phyloP scores from a whole-genome alignment of 106 monocot species.

The Allium fistulosum region DNA sequence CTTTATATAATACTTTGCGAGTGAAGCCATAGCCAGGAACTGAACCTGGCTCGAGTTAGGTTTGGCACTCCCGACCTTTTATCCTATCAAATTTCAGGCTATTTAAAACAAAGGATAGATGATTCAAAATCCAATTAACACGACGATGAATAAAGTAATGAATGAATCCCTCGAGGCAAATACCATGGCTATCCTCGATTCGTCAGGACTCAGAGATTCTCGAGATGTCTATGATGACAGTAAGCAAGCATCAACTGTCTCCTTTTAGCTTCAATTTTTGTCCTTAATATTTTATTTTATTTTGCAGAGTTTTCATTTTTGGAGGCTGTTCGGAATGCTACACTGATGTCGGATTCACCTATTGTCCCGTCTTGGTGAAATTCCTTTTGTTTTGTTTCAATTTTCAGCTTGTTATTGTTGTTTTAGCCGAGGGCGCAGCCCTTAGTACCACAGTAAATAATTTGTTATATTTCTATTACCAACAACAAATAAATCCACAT shows the following conservation, averaged over 20 bases:
- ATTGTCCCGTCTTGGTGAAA: conserved; percentile 51
- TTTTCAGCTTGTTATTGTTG: background rate
- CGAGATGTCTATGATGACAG: conserved; percentile 80
- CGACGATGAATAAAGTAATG: background rate
- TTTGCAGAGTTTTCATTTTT: conserved; percentile 61
- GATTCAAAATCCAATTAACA: too few relatives aligned
- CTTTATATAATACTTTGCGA: too few relatives aligned
- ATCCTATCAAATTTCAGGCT: too few relatives aligned
- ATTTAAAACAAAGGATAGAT: too few relatives aligned
- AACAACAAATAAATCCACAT: too few relatives aligned
- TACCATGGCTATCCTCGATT: conserved; percentile 84
- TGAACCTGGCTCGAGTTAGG: too few relatives aligned
- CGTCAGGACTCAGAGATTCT: conserved; percentile 61
- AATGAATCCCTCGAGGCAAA: conserved; percentile 60
- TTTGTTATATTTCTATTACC: too few relatives aligned
- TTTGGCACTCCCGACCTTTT: too few relatives aligned
- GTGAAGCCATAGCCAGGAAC: too few relatives aligned
- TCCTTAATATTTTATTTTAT: background rate
- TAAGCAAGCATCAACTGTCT: conserved; percentile 8
- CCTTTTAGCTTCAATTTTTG: background rate
- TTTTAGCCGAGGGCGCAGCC: too few relatives aligned
- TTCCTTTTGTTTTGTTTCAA: background rate
- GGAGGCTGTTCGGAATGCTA: conserved; percentile 62
- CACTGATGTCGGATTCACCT: conserved; percentile 32
- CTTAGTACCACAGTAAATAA: too few relatives aligned